Conservation (phyloP, 2,329 filamentous ascomycete genomes). For the Apiospora aurea region DNA sequence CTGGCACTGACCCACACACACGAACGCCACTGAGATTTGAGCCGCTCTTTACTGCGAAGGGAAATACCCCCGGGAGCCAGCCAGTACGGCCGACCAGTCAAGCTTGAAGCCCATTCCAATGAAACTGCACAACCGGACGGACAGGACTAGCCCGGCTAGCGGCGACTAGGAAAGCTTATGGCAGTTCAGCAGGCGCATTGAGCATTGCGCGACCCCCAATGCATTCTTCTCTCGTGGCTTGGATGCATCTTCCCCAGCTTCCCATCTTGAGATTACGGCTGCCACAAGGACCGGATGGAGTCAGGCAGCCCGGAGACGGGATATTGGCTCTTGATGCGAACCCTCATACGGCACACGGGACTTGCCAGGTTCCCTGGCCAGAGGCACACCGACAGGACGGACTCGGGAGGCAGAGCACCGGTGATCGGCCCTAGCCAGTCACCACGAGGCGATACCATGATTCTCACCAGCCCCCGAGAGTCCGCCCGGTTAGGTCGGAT, state of each 20-base stretch:
- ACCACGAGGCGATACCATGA: not conserved
- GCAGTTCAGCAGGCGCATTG: conserved; percentile 4
- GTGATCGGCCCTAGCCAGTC: not conserved
- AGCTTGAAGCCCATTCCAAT: not conserved
- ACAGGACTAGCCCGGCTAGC: not conserved
- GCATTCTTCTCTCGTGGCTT: not conserved
- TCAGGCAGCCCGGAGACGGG: not conserved
- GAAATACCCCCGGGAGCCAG: not conserved
- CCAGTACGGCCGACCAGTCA: conserved; percentile 2
- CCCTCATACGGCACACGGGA: not conserved
- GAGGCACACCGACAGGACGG: not conserved
- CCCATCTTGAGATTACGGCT: not conserved
- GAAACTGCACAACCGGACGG: not conserved
- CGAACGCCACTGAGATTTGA: conserved; percentile 15
- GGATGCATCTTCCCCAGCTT: conserved; percentile 12
- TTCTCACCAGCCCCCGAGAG: conserved; percentile 20
- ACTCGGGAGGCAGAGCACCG: not conserved
- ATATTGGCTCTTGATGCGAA: conserved; percentile 16
- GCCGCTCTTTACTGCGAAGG: conserved; percentile 17
- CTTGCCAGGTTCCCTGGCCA: not conserved
- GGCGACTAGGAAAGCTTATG: conserved; percentile 18
- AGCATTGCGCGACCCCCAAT: not conserved
- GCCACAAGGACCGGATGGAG: conserved; percentile 9
- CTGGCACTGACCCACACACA: not conserved
- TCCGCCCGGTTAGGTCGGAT: conserved; percentile 17